These are phyloP conservation scores for Cystobasidiaceae sp. DNA, from an alignment of 1,284 basidiomycete genomes.

Conservation along the genomic window DNA sequence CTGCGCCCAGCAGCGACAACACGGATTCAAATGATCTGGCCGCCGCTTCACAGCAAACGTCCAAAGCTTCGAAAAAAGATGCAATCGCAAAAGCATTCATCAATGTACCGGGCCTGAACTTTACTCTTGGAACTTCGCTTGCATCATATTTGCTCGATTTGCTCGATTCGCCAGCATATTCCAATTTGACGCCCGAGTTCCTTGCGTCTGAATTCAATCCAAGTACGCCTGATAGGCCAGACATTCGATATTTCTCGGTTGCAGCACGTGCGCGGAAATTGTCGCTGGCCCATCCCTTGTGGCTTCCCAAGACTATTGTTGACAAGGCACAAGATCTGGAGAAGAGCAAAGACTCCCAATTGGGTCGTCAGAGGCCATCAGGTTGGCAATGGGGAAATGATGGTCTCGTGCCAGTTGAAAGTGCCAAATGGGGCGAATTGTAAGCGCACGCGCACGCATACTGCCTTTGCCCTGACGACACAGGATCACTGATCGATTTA, in stretches of 20 bases:
- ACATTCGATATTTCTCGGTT: conserved; percentile 86
- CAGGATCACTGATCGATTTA: not conserved
- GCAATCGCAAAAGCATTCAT: conserved; percentile 26
- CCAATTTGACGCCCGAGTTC: conserved; percentile 84
- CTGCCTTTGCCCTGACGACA: not conserved
- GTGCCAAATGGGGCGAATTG: conserved; percentile 84
- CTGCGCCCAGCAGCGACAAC: conserved; percentile 25
- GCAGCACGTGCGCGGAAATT: conserved; percentile 70
- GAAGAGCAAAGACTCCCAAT: conserved; percentile 56
- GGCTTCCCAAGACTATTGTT: conserved; percentile 90
- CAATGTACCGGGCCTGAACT: conserved; percentile 35
- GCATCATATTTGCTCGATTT: conserved; percentile 83
- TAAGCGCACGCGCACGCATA: no score
- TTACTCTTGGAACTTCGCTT: conserved; percentile 66
- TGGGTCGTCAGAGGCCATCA: conserved; percentile 46
- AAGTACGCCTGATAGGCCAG: conserved; percentile 67
- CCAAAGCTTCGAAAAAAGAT: not conserved
- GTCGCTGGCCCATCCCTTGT: conserved; percentile 86
- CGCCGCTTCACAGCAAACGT: conserved; percentile 10
- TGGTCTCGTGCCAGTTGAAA: conserved; percentile 82
- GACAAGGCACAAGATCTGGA: conserved; percentile 61
- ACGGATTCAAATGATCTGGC: conserved; percentile 16
- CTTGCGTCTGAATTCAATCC: conserved; percentile 87
- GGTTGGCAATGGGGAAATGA: conserved; percentile 78
- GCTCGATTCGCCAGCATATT: conserved; percentile 94